Evolutionary conservation across 306 rosid species (phyloP).

Genomic region (Malus fusca): DNA sequence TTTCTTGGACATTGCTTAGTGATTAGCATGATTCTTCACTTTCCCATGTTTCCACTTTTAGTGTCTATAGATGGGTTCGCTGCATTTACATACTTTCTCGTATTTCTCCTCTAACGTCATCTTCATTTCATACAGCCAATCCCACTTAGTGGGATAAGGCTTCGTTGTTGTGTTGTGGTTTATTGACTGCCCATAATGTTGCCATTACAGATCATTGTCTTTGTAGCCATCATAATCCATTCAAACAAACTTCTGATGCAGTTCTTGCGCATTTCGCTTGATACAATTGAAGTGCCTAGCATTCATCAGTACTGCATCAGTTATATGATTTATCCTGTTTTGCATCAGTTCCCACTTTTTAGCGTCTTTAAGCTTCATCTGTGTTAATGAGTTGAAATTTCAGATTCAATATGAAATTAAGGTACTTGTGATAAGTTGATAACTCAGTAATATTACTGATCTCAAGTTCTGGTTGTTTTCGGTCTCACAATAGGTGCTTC

Average conservation of each 20-base stretch:
- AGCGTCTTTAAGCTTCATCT: not conserved
- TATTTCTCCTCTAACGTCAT: not conserved
- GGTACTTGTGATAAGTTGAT: not conserved
- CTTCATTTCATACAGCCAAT: not conserved
- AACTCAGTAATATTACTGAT: not conserved
- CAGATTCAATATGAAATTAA: not conserved
- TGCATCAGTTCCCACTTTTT: not conserved
- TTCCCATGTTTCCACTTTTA: not conserved
- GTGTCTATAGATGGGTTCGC: not conserved
- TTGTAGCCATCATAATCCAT: not conserved
- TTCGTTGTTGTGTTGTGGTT: not conserved
- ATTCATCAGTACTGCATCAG: not conserved
- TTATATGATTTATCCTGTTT: not conserved
- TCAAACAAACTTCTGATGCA: not conserved
- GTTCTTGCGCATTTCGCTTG: not conserved
- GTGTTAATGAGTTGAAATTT: not conserved
- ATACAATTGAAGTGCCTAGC: not conserved
- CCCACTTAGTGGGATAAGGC: no score
- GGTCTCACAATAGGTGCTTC: not conserved
- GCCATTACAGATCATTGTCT: not conserved
- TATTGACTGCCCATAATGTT: not conserved
- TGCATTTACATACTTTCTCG: not conserved
- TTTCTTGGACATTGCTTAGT: not conserved
- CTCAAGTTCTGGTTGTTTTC: not conserved
- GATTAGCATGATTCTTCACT: not conserved